Conservation (phyloP, 23 red algal species). For the Porphyridium purpureum region DNA sequence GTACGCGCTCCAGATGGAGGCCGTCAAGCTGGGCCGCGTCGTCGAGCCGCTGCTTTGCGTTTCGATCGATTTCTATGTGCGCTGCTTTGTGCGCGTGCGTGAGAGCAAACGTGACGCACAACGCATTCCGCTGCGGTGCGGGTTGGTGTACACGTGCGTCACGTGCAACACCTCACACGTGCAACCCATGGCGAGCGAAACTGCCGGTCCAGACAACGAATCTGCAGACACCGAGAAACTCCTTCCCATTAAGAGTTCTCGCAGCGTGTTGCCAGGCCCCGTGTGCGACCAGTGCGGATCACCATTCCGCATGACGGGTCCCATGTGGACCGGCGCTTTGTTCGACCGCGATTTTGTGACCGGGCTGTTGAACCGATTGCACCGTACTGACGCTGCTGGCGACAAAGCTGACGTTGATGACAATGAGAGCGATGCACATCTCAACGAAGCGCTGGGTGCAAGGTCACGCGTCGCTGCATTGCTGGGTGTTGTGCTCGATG, state of each 20-base stretch:
- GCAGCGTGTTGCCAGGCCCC: not conserved
- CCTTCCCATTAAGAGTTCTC: not conserved
- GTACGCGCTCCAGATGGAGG: slow-evolving; percentile 39
- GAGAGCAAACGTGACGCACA: slow-evolving; percentile 28
- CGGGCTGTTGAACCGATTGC: slow-evolving; percentile 23
- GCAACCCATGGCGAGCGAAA: slow-evolving; percentile 37
- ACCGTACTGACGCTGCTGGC: too few species aligned
- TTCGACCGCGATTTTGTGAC: slow-evolving; percentile 28
- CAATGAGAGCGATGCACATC: slow-evolving; percentile 13
- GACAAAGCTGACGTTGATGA: slow-evolving; percentile 16
- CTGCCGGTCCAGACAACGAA: slow-evolving; percentile 3
- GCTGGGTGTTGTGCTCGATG: slow-evolving; percentile 43
- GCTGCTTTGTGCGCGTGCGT: slow-evolving; percentile 64
- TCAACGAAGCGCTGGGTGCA: slow-evolving; percentile 21
- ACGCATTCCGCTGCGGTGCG: slow-evolving; percentile 22
- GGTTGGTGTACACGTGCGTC: slow-evolving; percentile 39
- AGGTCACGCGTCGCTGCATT: slow-evolving; percentile 53
- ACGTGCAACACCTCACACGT: slow-evolving; percentile 58
- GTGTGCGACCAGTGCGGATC: slow-evolving; percentile 24
- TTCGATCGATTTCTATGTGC: slow-evolving; percentile 97
- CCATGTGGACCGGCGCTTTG: slow-evolving; percentile 61
- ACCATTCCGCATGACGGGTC: slow-evolving; percentile 34
- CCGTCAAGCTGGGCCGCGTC: slow-evolving; percentile 49
- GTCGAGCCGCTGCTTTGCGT: slow-evolving; percentile 66
- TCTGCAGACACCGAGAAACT: slow-evolving; percentile 11